Base-by-base conservation (phyloP, 2,329 filamentous ascomycete species). In the Akanthomyces lecanii region DNA sequence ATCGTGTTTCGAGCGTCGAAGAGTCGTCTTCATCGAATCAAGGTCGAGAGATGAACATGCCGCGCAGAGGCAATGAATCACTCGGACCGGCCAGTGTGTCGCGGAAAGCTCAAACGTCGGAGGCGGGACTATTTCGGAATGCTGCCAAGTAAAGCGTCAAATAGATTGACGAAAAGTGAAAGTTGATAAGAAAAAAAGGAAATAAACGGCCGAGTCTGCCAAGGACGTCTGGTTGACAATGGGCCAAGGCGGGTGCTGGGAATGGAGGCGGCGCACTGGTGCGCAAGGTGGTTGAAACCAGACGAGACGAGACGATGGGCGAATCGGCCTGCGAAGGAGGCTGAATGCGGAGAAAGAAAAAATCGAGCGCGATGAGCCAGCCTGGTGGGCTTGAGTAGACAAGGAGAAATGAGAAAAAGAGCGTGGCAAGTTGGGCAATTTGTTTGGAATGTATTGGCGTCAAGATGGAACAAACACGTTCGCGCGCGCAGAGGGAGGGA, bases 391-490 rank as follows among this genome's bases (percentile, higher is more conserved):
- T 60, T 40, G 57, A 48, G 25, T 18, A 8, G 28, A n/a, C 16
- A 59, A 59, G 57, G 38, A 36, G 47, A 50, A 50, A 44, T 11
- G 18, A 21, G 33, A 44, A 60, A 52, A 45, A 44, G 47, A 52
- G 47, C 18, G 57, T 50, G 44, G 44, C 30, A 3, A 50, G 40
- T 50, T 50, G 56, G 56, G 6, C 14, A 25, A 50, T 50, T 30
- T 60, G 57, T 60, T 50, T 60, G 57, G 57, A 60, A 60, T 60
- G 47, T 38, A 44, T 42, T 45, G 56, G 47, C 36, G 23, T 59
- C 44, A 51, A 51, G 23, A 23, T 42, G 55, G 55, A 60, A 60
- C 48, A 60, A 52, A 52, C 56, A 36, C 40, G 28, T 25, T 45
- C 28, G 44, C 21, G 44, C 23, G 23, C 12, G 53, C 5, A 23